These are phyloP conservation scores for Leptographium flavum DNA, from an alignment of 2,329 filamentous ascomycete genomes.

Conservation along the genomic window DNA sequence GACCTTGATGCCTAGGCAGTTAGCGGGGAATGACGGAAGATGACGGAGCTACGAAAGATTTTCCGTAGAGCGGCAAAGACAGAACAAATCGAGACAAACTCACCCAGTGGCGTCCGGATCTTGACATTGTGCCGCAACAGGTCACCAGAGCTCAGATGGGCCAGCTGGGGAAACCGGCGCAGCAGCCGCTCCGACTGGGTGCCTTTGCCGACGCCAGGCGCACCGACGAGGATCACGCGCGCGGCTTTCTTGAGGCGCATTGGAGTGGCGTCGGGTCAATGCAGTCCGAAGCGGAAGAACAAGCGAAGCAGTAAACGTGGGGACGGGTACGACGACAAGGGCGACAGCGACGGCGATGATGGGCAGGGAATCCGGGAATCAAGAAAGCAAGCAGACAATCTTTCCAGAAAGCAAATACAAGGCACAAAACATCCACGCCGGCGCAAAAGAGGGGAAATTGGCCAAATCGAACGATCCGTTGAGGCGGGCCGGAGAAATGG, in stretches of 20 bases:
- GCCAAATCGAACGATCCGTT: not conserved
- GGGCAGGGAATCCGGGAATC: not conserved
- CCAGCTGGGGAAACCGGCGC: slow-evolving; percentile 72
- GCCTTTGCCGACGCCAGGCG: slow-evolving; percentile 93
- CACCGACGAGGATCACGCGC: slow-evolving; percentile 85
- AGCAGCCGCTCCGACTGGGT: slow-evolving; percentile 88
- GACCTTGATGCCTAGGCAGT: slow-evolving; percentile 63
- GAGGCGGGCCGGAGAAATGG: slow-evolving; percentile 1
- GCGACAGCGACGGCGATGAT: not conserved
- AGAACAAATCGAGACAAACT: slow-evolving; percentile 13
- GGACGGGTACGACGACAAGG: not conserved
- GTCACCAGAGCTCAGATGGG: slow-evolving; percentile 87
- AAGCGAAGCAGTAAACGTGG: no score
- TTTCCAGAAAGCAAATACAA: no score
- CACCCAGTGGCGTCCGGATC: slow-evolving; percentile 72
- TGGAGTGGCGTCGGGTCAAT: slow-evolving; percentile 9
- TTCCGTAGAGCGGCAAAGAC: not conserved
- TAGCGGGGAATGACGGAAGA: not conserved
- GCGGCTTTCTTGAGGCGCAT: slow-evolving; percentile 69
- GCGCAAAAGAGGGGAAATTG: not conserved
- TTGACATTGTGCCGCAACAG: slow-evolving; percentile 87
- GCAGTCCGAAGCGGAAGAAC: no score
- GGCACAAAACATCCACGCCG: no score
- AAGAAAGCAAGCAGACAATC: not conserved
- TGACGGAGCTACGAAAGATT: not conserved